Base-by-base conservation (phyloP, 768 basidiomycete genomes). In the Mycena vitilis region DNA sequence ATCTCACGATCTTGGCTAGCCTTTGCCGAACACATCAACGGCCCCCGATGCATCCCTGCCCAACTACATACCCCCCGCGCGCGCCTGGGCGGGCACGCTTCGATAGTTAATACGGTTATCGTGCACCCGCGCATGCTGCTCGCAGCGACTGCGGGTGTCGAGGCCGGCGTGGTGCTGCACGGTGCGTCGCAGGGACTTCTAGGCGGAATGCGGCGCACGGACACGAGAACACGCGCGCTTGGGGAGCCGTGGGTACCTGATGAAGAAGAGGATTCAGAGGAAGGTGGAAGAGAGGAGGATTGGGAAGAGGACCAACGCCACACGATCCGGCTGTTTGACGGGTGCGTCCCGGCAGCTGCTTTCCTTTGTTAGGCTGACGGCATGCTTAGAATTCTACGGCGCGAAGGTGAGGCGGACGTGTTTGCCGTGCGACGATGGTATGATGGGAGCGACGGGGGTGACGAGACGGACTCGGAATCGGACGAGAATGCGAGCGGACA, bases 21-120 rank as follows among this genome's bases (percentile, higher is more conserved):
- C 20, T 91, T 88, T 71, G 80, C 87, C 2, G 77, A 84, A 63
- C 80, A 75, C 13, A 65, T 75, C 20, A 73, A 69, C 57, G 75
- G 75, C 9, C 76, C 81, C n/a, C 85, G 87, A 60, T 86, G 83
- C 68, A 73, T 93, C 22, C 93, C 93, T 5, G 77, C 83, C 22
- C 85, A 89, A 55, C 81, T 95, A n/a, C 80, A 85, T 7, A 87
- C 86, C 1, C 93, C 93, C 8, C 77, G 87, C 20, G 89, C 83
- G 69, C 83, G 86, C 20, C 76, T 95, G 62, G 65, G 61, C 89
- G 91, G 92, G 5, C 93, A 95, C 75, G 80, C 85, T 47, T 93
- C 93, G 2, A 93, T 95, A 60, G 88, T 95, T 52, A 95, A 95
- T 74, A 86, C 88, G 0, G 82, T 87, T 4, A 78, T 91, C 30